Evolutionary conservation across 257 asterid genomes (phyloP).

Genomic region (Fraxinus americana): DNA sequence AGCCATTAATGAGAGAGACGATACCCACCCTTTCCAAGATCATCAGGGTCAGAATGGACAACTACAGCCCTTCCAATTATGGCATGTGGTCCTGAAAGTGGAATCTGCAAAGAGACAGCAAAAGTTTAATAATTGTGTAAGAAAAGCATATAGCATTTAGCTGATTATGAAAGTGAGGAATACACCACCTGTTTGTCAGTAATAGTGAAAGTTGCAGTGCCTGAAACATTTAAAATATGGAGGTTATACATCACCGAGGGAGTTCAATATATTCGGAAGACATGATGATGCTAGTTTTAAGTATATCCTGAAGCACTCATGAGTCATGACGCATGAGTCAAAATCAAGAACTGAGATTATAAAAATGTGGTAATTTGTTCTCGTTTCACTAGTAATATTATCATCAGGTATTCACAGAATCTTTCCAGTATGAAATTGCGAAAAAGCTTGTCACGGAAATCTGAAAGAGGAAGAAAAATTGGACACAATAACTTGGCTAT

Average conservation of each 20-base stretch:
- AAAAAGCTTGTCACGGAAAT: not conserved
- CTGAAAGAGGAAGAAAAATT: not conserved
- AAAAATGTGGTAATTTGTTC: not conserved
- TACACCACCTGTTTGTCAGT: slow-evolving; percentile 66
- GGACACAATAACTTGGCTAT: not conserved
- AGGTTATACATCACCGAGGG: not conserved
- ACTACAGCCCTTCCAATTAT: slow-evolving; percentile 97
- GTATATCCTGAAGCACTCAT: not conserved
- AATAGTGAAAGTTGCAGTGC: slow-evolving; percentile 63
- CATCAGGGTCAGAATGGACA: slow-evolving; percentile 97
- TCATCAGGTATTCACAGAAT: not conserved
- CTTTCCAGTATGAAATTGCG: not conserved
- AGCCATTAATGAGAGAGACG: not conserved
- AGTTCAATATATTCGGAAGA: not conserved
- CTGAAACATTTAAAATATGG: slow-evolving; percentile 40
- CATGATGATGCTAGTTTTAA: not conserved
- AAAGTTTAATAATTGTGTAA: slow-evolving; percentile 2
- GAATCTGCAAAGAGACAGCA: slow-evolving; percentile 51
- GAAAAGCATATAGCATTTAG: not conserved
- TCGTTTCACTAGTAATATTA: not conserved
- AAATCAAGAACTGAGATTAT: not conserved
- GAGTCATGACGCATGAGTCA: not conserved
- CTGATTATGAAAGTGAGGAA: slow-evolving; percentile 3
- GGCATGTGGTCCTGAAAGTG: slow-evolving; percentile 77
- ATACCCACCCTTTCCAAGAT: slow-evolving; percentile 84